Evolutionary conservation across 2,329 filamentous ascomycete genomes (phyloP), one percentile per base, ranked within the genome.

Genomic region (Endothia cerciana): DNA sequence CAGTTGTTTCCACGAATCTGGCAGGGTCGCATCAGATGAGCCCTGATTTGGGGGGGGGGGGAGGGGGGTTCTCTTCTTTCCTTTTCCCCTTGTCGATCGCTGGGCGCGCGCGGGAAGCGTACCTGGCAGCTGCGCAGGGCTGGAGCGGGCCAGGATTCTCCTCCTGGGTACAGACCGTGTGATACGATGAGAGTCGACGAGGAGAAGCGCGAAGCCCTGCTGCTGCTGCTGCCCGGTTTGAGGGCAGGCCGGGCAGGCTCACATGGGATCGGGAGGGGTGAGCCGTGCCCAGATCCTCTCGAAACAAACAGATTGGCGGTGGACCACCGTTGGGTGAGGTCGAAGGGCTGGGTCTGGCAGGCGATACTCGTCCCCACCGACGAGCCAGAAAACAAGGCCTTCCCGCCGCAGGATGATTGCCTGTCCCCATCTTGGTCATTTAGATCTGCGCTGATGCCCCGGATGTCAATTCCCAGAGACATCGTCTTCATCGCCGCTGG

Each of bases 1-100:
- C 66, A 47, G 40, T 63, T 33, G 60, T 60, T 63, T 61, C 53
- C 62, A 64, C 59, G 60, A 55, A 65, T 63, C 63, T 56, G 64
- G 57, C 57, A 41, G 47, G 65, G 63, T 55, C 45, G 62, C 62
- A 62, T 57, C 45, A 55, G 49, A 55, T 60, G 65, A 59, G 63
- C 57, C 53, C 62, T 60, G 40, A 30, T 56, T 33, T 25, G 47
- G 36, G 28, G 25, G 51, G 55, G 55, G 47, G 45, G 49, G 62
- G 56, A n/a, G n/a, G n/a, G 56, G 28, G n/a, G 41, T 49, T 19
- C 2, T 38, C 36, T 41, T 41, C 1, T 19, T 38, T 36, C 15
- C 17, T 25, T 17, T 25, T 38, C 36, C n/a, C 38, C 55, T 36
- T 40, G 38, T 58, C 55, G 57, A 45, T 59, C 38, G 40, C 22